Evolutionary conservation across 164 flowering plant species (phyloP).

Genomic region (Umbellularia californica): DNA sequence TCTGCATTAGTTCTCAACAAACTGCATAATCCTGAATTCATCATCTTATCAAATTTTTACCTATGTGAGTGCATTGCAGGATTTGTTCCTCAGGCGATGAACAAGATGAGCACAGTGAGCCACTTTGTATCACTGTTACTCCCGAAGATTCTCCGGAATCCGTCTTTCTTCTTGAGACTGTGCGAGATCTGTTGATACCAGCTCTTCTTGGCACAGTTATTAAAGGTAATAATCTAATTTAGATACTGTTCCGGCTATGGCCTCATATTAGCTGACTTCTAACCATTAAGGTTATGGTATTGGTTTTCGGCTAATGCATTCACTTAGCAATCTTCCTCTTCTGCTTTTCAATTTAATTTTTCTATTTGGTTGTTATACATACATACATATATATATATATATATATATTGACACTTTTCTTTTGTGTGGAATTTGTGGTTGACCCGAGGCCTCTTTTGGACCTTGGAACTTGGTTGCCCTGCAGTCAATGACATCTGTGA

Average conservation of each 20-base stretch:
- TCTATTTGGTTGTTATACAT: background rate
- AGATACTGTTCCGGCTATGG: background rate
- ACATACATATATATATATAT: background rate
- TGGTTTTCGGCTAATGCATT: background rate
- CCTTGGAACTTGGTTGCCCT: too few species aligned
- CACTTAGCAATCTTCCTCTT: too few species aligned
- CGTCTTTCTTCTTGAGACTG: constrained; percentile 20
- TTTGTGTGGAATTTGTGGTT: background rate
- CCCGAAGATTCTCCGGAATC: constrained; percentile 28
- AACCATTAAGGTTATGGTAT: background rate
- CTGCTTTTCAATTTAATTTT: background rate
- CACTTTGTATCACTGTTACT: constrained; percentile 43
- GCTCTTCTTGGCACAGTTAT: constrained; percentile 54
- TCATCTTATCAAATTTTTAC: constrained; percentile 11
- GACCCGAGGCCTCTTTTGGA: too few species aligned
- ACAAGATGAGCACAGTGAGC: constrained; percentile 15
- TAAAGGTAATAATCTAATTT: constrained; percentile 45
- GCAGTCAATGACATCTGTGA: too few species aligned
- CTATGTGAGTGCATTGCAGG: constrained; percentile 30
- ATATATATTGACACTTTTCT: background rate
- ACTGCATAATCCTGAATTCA: background rate
- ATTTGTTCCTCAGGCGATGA: constrained; percentile 30
- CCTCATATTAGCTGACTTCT: background rate
- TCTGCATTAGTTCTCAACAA: background rate
- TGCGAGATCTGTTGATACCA: constrained; percentile 57